A percentile compares a stretch with the other conserved stretches of the same genome.
Conservation (phyloP, 1,284 basidiomycete species). For the Hemileia vastatrix region DNA sequence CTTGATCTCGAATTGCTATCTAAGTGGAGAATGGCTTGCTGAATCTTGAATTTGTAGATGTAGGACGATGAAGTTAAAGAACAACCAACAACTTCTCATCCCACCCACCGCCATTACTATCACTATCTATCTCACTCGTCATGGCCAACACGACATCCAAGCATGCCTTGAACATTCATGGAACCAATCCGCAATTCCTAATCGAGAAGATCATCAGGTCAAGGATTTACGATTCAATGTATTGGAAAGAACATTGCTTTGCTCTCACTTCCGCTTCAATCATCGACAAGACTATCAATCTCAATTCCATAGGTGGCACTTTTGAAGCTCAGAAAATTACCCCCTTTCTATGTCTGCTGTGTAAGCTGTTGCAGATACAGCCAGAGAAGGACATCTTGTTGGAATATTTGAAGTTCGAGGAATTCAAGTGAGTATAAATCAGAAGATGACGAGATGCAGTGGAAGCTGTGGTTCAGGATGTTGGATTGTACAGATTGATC, state of each 20-base stretch:
- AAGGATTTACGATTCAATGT: constrained; percentile 91
- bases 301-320: constrained; percentile 79
- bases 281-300: constrained; percentile 79
- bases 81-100: too few species aligned
- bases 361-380: constrained; percentile 93
- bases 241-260: constrained; percentile 96
- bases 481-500: too few species aligned
- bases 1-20: too few species aligned
- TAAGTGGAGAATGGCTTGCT: too few species aligned
- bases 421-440: constrained; percentile 75
- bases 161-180: constrained; percentile 75
- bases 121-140: neutral
- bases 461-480: too few species aligned
- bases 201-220: constrained; percentile 94
- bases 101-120: too few species aligned
- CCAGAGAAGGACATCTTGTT: constrained; percentile 92
- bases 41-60: too few species aligned
- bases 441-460: too few species aligned
- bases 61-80: too few species aligned
- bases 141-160: constrained; percentile 77
- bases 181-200: constrained; percentile 91
- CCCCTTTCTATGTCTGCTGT: constrained; percentile 76
- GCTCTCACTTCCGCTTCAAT: constrained; percentile 74
- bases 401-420: constrained; percentile 86
- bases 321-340: constrained; percentile 72